Evolutionary conservation across 495 filamentous ascomycete species (phyloP).

Genomic region (Hypoxylon trugodes): DNA sequence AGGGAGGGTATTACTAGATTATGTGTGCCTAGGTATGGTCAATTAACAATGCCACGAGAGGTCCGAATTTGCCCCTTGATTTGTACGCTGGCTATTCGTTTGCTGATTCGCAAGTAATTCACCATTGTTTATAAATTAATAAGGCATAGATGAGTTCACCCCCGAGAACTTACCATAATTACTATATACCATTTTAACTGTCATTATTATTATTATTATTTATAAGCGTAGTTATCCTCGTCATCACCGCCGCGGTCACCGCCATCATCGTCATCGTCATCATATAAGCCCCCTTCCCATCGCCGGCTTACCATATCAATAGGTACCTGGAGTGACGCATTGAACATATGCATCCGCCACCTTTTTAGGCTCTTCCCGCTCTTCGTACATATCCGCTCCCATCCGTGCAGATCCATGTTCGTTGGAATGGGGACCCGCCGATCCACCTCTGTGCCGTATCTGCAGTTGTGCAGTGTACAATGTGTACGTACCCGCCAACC

Average conservation of each 20-base stretch:
- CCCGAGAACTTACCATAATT: too few species aligned
- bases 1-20: slow-evolving; percentile 26
- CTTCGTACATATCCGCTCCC: slow-evolving; percentile 45
- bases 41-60: slow-evolving; percentile 27
- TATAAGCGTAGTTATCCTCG: slow-evolving; percentile 2
- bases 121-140: too few species aligned
- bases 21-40: slow-evolving; percentile 28
- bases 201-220: background rate
- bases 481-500: background rate
- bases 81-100: slow-evolving; percentile 10
- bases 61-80: slow-evolving; percentile 26
- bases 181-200: too few species aligned
- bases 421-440: slow-evolving; percentile 36
- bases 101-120: too few species aligned
- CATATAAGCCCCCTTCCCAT: background rate
- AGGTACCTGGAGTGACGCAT: slow-evolving; percentile 32
- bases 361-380: slow-evolving; percentile 44
- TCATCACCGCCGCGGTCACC: slow-evolving; percentile 6
- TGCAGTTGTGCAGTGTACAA: slow-evolving; percentile 24
- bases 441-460: slow-evolving; percentile 38
- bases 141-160: slow-evolving; percentile 5
- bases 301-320: slow-evolving; percentile 35
- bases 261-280: slow-evolving; percentile 6
- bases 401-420: slow-evolving; percentile 44
- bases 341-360: slow-evolving; percentile 40